Base-by-base conservation (phyloP, 805 yeast genomes). In the Kodamaea jinghongensis region DNA sequence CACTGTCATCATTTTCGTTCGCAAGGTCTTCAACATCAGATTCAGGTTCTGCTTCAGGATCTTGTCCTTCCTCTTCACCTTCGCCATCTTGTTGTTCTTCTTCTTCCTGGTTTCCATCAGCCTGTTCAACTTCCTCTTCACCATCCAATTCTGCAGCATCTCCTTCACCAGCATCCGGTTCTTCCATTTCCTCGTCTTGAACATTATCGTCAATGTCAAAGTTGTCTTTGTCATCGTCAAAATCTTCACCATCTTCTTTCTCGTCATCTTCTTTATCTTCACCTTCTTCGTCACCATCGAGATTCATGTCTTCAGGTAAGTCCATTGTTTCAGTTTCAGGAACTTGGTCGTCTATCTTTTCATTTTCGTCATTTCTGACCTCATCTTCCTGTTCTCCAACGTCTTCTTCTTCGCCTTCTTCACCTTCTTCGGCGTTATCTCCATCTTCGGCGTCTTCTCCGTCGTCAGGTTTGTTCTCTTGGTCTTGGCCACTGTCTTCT, bases 281-380 rank as follows among this genome's bases (percentile, higher is more conserved):
- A 2, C 49, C 60, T 8, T 81, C 90, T 4, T 74, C 82, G 16
- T 78, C 95, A n/a, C 81, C 81, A 54, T 91, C 98, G 22, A 91
- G 67, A 50, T 91, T 81, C 72, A 91, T 77, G 52, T 90, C 96
- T 11, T 93, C 98, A 0, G 98, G 97, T 20, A 91, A 69, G 15
- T 93, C 96, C 48, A 91, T 67, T 3, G 90, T 81, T 44, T 93
- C 98, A 4, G 80, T 70, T 56, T 93, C 96, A 13, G 90, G 91
- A 33, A 83, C 87, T 42, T 80, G 67, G 12, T 78, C 77, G 32
- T 87, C 95, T 37, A 86, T 58, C 43, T 83, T 79, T 36, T 85
- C 85, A 23, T 70, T 72, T 29, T 81, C 86, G 27, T 83, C 83
- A 49, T 85, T 76, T 46, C 69, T 77, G 13, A 83, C 86, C 44